Evolutionary conservation across 1,139 yeast species (phyloP).

Genomic region (Debaryomyces sp.): DNA sequence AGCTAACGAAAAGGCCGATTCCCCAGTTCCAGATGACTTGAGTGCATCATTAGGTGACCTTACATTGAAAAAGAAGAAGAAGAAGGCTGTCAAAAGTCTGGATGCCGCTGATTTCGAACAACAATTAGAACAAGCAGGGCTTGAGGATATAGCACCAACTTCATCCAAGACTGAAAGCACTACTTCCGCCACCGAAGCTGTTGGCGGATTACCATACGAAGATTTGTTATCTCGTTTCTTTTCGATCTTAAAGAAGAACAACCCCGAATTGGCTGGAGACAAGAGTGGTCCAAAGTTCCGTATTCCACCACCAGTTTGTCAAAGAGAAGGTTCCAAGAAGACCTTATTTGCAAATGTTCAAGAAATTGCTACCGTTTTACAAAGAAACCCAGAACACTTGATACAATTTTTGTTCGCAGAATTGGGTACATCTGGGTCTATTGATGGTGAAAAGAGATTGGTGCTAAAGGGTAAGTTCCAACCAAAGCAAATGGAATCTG

Average conservation of each 20-base stretch:
- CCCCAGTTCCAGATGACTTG: conserved; percentile 54
- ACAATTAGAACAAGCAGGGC: conserved; percentile 89
- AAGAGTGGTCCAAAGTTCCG: conserved; percentile 90
- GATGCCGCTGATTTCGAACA: conserved; percentile 82
- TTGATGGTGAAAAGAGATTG: conserved; percentile 95
- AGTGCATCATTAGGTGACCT: conserved; percentile 72
- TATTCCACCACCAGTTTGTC: conserved; percentile 96
- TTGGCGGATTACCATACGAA: conserved; percentile 73
- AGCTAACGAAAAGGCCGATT: conserved; percentile 34
- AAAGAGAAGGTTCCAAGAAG: conserved; percentile 97
- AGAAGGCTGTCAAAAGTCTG: conserved; percentile 62
- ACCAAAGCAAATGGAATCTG: conserved; percentile 96
- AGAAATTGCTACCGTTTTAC: conserved; percentile 91
- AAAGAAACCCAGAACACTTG: conserved; percentile 95
- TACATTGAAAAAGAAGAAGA: conserved; percentile 85
- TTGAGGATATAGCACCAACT: conserved; percentile 52
- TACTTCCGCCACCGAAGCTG: conserved; percentile 33
- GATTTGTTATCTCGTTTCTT: conserved; percentile 83
- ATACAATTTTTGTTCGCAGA: conserved; percentile 97
- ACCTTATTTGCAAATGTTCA: conserved; percentile 95
- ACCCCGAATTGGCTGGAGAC: conserved; percentile 98
- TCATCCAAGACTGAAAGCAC: conserved; percentile 22
- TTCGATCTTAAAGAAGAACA: conserved; percentile 81
- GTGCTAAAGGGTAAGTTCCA: conserved; percentile 98
- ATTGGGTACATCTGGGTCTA: conserved; percentile 98